Evolutionary conservation across 2,329 filamentous ascomycete genomes (phyloP), one percentile per base, ranked within the genome.

Genomic region (Sarocladiaceae sp.): DNA sequence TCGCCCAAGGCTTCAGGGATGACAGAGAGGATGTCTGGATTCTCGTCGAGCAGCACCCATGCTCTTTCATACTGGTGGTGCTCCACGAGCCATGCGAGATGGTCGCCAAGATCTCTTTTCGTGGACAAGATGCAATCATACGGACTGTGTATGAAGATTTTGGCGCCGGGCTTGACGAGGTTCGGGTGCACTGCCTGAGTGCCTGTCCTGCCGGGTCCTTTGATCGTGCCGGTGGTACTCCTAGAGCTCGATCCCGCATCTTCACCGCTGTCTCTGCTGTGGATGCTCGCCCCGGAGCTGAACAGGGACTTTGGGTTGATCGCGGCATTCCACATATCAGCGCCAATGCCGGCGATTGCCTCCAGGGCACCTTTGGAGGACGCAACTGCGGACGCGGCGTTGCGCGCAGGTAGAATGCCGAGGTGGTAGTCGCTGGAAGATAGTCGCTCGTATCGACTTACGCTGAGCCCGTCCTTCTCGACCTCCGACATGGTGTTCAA

Each of bases 91-190:
- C 93, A 99, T 7, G 78, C 74, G 20, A 97, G 73, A 62, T 96
- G 91, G 68, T 99, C 94, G 3, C 83, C 76, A 15, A 96, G 76
- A 62, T 96, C 92, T 59, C 94, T 80, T 64, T 92, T 92, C 2
- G 94, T 90, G 1, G 90, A 90, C 52, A 97, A 74, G n/a, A 97
- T 87, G 61, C 92, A 97, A 68, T 99, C 94, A 64, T 95, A 99
- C 0, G 94, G 94, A 60, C 91, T 97, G 62, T 96, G 91, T 36
- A 99, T 90, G 65, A 97, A 97, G 15, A 99, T 88, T 62, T 97
- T 78, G 60, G 78, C 67, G 2, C 80, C 78, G 49, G 74, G 74
- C 61, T 83, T 78, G 58, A 77, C 61, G 57, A 87, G 66, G 59
- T 75, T 75, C 52, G 80, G 69, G 63, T 86, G 77, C 2, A 77